Conservation (phyloP, 257 asterid genomes). For the Solanum clarkiae region DNA sequence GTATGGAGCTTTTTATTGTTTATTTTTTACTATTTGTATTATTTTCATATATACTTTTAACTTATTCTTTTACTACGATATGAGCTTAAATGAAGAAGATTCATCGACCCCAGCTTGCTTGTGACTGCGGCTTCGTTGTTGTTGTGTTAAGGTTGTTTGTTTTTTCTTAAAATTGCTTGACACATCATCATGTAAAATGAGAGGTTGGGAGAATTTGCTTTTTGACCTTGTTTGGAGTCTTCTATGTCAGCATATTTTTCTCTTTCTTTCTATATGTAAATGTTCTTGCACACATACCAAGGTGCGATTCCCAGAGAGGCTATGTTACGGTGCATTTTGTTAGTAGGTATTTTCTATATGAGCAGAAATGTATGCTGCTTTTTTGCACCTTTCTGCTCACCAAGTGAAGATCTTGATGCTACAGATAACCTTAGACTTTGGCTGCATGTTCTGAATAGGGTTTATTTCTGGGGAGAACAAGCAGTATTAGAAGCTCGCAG, state of each 20-base stretch:
- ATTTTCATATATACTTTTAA: not conserved
- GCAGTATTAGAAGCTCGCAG: conserved; percentile 57
- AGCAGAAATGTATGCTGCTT: not conserved
- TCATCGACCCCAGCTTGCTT: not conserved
- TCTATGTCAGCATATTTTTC: not conserved
- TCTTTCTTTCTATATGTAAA: not conserved
- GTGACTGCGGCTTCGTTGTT: not conserved
- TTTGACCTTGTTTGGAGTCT: not conserved
- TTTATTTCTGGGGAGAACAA: conserved; percentile 40
- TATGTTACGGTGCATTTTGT: not conserved
- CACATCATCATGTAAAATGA: not conserved
- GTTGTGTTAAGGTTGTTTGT: not conserved
- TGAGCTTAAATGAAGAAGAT: not conserved
- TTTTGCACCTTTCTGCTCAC: not conserved
- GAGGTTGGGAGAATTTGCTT: not conserved
- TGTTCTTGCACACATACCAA: not conserved
- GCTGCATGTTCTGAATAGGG: conserved; percentile 30
- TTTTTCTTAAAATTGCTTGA: not conserved
- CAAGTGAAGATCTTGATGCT: not conserved
- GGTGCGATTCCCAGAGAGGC: not conserved
- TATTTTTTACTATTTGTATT: not conserved
- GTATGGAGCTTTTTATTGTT: not conserved
- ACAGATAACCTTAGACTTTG: not conserved
- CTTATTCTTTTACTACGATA: not conserved
- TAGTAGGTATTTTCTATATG: not conserved